Conservation (phyloP, 805 yeast genomes). For the Wickerhamomyces canadensis region DNA sequence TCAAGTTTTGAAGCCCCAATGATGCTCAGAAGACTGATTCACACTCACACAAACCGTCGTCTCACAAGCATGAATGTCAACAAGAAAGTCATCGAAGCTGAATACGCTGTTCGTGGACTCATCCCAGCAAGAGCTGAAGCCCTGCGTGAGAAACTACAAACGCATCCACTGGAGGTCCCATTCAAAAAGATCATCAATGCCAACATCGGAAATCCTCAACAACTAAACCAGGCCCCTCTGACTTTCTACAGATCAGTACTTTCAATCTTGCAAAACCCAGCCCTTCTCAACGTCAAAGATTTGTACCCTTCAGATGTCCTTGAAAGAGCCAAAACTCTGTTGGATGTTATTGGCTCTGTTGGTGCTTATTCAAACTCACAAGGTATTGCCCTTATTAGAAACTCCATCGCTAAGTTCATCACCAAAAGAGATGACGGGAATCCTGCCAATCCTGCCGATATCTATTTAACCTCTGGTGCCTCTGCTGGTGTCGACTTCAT, state of each 20-base stretch:
- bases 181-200: constrained; percentile 78
- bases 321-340: constrained; percentile 57
- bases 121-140: constrained; percentile 94
- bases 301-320: constrained; percentile 62
- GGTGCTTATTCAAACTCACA: constrained; percentile 96
- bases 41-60: background rate
- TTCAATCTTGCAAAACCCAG: constrained; percentile 82
- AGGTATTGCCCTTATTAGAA: constrained; percentile 69
- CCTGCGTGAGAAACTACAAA: constrained; percentile 49
- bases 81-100: constrained; percentile 71
- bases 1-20: background rate
- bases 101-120: constrained; percentile 93
- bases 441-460: constrained; percentile 59
- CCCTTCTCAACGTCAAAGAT: constrained; percentile 36
- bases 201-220: constrained; percentile 98
- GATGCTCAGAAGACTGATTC: background rate
- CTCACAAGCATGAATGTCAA: constrained; percentile 46
- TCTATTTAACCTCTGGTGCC: constrained; percentile 90
- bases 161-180: constrained; percentile 60
- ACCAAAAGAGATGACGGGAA: constrained; percentile 72
- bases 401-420: constrained; percentile 79
- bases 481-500: constrained; percentile 87
- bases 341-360: constrained; percentile 66
- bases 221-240: constrained; percentile 87
- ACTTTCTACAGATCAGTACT: constrained; percentile 94